These are phyloP conservation scores for Helichrysum umbraculigerum DNA, from an alignment of 129 eudicot genomes.

Conservation along the genomic window DNA sequence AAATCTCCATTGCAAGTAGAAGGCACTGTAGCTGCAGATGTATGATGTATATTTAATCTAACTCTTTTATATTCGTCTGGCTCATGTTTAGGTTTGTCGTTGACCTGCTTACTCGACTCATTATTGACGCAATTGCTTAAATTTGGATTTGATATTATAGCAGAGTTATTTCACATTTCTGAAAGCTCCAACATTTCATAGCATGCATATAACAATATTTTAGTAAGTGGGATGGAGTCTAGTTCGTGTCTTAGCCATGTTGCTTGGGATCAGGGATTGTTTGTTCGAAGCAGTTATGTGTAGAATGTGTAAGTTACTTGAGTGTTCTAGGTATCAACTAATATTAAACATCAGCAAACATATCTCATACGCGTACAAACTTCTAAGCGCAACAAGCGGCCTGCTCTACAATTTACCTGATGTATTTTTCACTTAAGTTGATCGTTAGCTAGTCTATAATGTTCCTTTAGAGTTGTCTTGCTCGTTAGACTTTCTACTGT, in stretches of 20 bases:
- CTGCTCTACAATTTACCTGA: not conserved
- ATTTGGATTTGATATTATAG: not conserved
- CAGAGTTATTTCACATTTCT: not conserved
- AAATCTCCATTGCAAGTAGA: too few relatives aligned
- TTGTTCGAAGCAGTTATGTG: not conserved
- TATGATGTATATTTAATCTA: too few relatives aligned
- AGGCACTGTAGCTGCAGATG: too few relatives aligned
- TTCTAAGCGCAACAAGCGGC: not conserved
- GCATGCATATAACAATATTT: not conserved
- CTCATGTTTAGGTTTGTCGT: not conserved
- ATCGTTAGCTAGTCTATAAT: not conserved
- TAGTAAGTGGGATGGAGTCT: not conserved
- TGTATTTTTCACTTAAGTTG: not conserved
- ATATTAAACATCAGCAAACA: not conserved
- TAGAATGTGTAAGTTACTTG: not conserved
- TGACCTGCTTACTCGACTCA: not conserved
- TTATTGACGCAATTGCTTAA: not conserved
- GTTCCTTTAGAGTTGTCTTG: slow-evolving; percentile 14
- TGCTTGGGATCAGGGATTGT: not conserved
- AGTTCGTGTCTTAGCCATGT: not conserved
- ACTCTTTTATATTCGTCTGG: not conserved
- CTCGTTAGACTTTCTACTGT: not conserved
- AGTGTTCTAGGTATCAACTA: not conserved
- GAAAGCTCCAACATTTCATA: not conserved
- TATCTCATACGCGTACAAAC: not conserved